Base-by-base conservation (phyloP, 2,329 filamentous ascomycete species). In the Aspergillus ochraceus region DNA sequence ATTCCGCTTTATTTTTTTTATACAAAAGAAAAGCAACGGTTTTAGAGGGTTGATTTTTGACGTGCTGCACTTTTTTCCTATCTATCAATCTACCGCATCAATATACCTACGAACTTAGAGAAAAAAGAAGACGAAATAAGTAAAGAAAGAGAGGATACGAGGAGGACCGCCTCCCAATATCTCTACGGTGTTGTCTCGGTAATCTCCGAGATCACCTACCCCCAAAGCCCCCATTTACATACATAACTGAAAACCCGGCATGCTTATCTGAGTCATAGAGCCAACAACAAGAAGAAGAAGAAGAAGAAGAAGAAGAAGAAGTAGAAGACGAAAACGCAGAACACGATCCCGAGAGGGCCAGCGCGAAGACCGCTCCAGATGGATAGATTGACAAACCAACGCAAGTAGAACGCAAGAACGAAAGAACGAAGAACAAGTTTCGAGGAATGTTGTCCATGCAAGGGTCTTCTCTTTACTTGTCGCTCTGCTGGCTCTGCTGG, bases 1-100 rank as follows among this genome's bases (percentile, higher is more conserved):
- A 65, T 63, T 70, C 71, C 63, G 63, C 66, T 68, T 64, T 62
- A 22, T 50, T 36, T 10, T 10, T 30, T 60, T 49, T 22, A 51
- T 51, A 46, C 49, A 59, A 49, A 49, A 30, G 50, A 54, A 50
- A 50, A 71, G 66, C 68, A 67, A 66, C 65, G 64, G 67, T 66
- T 42, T 67, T 66, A 66, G 63, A 66, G 63, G 66, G 20, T 54
- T 53, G 24, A 24, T 29, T 24, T 42, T 42, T 42, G 36, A 24
- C 29, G 51, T 22, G n/a, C 51, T 36, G 30, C 32, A 24, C 24
- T 24, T 24, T 24, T 53, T 22, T 20, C 22, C n/a, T 46, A 20
- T 54, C 24, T 10, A 32, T 11, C 2, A 32, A 50, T 50, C 42
- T 29, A 29, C 26, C 8, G 6, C 8, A 29, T 29, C 10, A 30